Evolutionary conservation across 2,329 filamentous ascomycete species (phyloP).

Genomic region (Aspergillus puulaauensis): DNA sequence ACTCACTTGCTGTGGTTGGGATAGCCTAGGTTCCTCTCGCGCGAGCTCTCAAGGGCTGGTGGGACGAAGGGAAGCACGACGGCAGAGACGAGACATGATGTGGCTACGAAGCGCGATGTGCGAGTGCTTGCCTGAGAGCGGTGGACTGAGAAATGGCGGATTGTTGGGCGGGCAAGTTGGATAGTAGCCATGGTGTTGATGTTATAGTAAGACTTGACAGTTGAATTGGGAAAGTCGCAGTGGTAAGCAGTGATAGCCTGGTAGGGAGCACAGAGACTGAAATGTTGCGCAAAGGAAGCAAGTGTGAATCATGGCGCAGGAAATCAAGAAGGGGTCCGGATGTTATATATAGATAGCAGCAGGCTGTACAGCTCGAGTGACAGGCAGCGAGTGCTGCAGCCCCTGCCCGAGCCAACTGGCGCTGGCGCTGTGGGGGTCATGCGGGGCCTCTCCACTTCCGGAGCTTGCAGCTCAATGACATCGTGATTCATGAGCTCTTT

Average conservation of each 20-base stretch:
- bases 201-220: no score
- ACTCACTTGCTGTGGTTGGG: slow-evolving; percentile 40
- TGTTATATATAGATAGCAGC: neutral
- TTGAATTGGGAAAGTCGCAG: no score
- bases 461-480: neutral
- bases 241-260: no score
- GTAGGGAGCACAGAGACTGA: no score
- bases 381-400: neutral
- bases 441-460: slow-evolving; percentile 13
- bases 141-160: slow-evolving; percentile 47
- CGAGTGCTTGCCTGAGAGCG: slow-evolving; percentile 41
- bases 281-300: no score
- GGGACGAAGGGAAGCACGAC: slow-evolving; percentile 48
- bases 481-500: neutral
- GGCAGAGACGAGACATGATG: slow-evolving; percentile 42
- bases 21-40: slow-evolving; percentile 39
- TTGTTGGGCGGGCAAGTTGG: slow-evolving; percentile 33
- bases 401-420: neutral
- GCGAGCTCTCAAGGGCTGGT: slow-evolving; percentile 47
- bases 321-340: neutral
- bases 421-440: slow-evolving; percentile 8
- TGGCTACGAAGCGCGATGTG: slow-evolving; percentile 40
- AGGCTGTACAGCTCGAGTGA: neutral
- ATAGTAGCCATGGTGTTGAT: slow-evolving; percentile 20
- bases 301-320: no score